Base-by-base conservation (phyloP, 495 filamentous ascomycete species). In the Xylaria acuta region DNA sequence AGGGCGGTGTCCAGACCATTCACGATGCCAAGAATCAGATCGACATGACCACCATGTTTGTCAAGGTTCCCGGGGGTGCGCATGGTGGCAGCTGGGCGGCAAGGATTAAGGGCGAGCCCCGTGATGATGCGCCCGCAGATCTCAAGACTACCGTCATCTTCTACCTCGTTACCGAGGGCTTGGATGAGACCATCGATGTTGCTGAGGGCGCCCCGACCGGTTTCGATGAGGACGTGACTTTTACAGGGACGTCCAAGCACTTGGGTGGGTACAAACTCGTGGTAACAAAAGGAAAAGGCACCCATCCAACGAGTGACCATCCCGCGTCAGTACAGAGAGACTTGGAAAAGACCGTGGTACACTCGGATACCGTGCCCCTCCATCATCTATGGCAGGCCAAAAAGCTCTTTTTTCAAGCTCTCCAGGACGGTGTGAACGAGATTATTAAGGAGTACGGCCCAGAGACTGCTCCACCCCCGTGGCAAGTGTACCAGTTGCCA, bases 81-180 rank as follows among this genome's bases (percentile, higher is more conserved):
- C 88, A 97, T 80, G 95, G 95, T 53, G 96, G 95, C 18, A 94
- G 88, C 80, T 99, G 96, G 96, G 97, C 91, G 34, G 92, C 92
- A 63, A 85, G 96, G 58, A 89, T 98, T 73, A 95, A 92, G 81
- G 96, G 97, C 20, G 88, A 85, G 41, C 93, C 94, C 59, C 88
- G 91, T 45, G 89, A 91, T 34, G 92, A 92, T 80, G 86, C 82
- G 47, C 80, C 83, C 54, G 59, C 76, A 51, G 87, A 89, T 27
- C 86, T 94, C 71, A 91, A 92, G 78, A 94, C 90, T 0, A 90
- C 93, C 0, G 82, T 98, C 6, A 82, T 97, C 12, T 95, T 96
- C 77, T 96, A 95, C 74, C 86, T 92, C 49, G 88, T 88, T 0
- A 86, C 96, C 72, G 94, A 98, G 75, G 95, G 94, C 3, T 77